A percentile compares a stretch with the other conserved stretches of the same genome.
phyloP scores from a whole-genome alignment of 768 basidiomycete species.

The Collybia mongolica region DNA sequence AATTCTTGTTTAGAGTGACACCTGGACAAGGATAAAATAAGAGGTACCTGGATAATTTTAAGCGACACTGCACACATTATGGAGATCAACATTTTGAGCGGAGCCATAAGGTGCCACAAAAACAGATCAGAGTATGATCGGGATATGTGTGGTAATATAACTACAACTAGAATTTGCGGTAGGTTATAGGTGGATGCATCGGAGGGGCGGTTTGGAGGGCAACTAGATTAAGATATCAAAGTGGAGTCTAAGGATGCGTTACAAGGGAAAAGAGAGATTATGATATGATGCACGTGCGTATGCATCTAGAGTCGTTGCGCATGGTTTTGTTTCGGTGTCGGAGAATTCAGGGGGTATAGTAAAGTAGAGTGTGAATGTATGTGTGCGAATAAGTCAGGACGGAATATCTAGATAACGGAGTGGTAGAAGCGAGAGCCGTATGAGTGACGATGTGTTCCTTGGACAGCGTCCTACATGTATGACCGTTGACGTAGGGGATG shows the following conservation, averaged over 20 bases:
- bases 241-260: conserved; percentile 11
- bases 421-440: conserved; percentile 12
- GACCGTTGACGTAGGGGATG: conserved; percentile 4
- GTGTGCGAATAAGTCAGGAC: conserved; percentile 20
- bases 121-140: background rate
- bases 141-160: conserved; percentile 1
- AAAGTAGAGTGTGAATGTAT: conserved; percentile 23
- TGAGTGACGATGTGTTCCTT: conserved; percentile 8
- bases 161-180: conserved; percentile 4
- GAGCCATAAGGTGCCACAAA: too few species aligned
- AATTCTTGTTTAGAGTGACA: too few species aligned
- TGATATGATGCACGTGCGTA: conserved; percentile 5
- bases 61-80: too few species aligned
- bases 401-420: conserved; percentile 22
- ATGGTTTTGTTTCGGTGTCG: conserved; percentile 8
- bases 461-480: conserved; percentile 1
- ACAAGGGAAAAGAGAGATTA: conserved; percentile 6
- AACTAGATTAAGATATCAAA: conserved; percentile 3
- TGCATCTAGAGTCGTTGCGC: background rate
- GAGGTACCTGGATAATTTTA: too few species aligned
- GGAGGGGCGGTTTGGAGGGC: background rate
- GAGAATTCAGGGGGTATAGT: conserved; percentile 14
- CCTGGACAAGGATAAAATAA: too few species aligned
- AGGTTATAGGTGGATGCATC: background rate
- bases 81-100: too few species aligned